A percentile compares a stretch with the other conserved stretches of the same genome.
Evolutionary conservation across 106 monocot species (phyloP).

Genomic region (Vanilla planifolia): DNA sequence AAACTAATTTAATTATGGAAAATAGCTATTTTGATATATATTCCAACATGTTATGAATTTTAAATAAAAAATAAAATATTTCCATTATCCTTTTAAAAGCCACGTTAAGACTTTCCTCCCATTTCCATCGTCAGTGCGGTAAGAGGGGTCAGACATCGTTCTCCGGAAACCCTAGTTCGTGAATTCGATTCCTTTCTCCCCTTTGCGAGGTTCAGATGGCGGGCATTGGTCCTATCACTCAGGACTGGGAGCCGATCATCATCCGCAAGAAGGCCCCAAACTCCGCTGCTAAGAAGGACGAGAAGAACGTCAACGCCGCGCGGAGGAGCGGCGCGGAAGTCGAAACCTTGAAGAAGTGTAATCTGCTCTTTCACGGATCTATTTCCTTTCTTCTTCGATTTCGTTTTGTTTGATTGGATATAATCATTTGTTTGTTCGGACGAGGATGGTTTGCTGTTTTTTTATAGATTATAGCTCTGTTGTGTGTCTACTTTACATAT

Average conservation of each 20-base stretch:
- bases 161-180: background rate
- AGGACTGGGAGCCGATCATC: conserved; percentile 91
- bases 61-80: too few relatives aligned
- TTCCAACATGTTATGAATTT: too few relatives aligned
- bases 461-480: too few relatives aligned
- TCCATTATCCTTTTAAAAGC: too few relatives aligned
- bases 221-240: conserved; percentile 69
- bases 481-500: too few relatives aligned
- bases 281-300: conserved; percentile 94
- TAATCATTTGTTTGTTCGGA: too few relatives aligned
- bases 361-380: background rate
- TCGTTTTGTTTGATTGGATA: background rate
- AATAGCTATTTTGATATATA: too few relatives aligned
- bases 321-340: conserved; percentile 88
- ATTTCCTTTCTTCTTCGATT: background rate
- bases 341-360: conserved; percentile 88
- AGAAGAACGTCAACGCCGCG: conserved; percentile 98
- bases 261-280: conserved; percentile 93
- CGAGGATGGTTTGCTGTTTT: too few relatives aligned
- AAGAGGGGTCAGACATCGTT: background rate
- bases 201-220: conserved; percentile 30
- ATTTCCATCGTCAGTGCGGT: background rate
- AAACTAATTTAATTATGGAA: too few relatives aligned
- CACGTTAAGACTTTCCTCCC: too few relatives aligned
- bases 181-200: background rate